phyloP scores from a whole-genome alignment of 495 filamentous ascomycete species.

The Xylaria sp. region DNA sequence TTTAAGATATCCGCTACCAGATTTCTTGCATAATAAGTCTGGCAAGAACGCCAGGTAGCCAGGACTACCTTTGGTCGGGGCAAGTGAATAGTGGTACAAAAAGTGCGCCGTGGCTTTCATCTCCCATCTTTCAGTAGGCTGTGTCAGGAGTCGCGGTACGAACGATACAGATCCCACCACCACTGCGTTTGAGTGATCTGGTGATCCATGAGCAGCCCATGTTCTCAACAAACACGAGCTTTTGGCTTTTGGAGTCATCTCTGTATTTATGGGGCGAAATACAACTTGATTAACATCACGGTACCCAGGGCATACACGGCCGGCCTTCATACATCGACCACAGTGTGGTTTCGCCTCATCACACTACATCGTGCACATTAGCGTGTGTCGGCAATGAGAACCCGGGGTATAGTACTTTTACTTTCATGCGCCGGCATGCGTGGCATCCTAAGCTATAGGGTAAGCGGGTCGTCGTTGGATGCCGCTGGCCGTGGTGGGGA shows the following conservation, averaged over 20 bases:
- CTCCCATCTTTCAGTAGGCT: constrained; percentile 11
- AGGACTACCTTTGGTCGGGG: constrained; percentile 8
- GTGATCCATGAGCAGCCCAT: not conserved
- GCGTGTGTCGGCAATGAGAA: not conserved
- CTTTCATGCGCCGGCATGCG: constrained; percentile 20
- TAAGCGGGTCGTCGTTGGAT: not conserved
- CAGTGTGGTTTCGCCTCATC: constrained; percentile 20
- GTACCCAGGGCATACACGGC: constrained; percentile 11
- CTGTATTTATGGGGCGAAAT: not conserved
- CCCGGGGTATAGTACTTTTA: not conserved
- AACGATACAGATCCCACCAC: not conserved
- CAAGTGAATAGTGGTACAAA: constrained; percentile 2
- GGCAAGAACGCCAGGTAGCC: constrained; percentile 1
- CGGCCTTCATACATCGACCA: constrained; percentile 12
- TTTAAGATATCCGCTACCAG: not conserved
- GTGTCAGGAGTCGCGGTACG: constrained; percentile 2
- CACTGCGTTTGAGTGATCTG: not conserved
- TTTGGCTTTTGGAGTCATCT: not conserved
- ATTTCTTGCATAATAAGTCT: not conserved
- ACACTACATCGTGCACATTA: not conserved
- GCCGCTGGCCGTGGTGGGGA: not conserved
- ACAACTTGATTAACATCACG: constrained; percentile 3
- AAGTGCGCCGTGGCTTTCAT: constrained; percentile 9
- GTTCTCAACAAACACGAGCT: not conserved
- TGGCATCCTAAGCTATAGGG: constrained; percentile 13